A percentile compares a stretch with the other conserved stretches of the same genome.
These are phyloP conservation scores for Ophiostoma triangulosporum DNA, from an alignment of 2,329 filamentous ascomycete genomes.

Conservation along the genomic window DNA sequence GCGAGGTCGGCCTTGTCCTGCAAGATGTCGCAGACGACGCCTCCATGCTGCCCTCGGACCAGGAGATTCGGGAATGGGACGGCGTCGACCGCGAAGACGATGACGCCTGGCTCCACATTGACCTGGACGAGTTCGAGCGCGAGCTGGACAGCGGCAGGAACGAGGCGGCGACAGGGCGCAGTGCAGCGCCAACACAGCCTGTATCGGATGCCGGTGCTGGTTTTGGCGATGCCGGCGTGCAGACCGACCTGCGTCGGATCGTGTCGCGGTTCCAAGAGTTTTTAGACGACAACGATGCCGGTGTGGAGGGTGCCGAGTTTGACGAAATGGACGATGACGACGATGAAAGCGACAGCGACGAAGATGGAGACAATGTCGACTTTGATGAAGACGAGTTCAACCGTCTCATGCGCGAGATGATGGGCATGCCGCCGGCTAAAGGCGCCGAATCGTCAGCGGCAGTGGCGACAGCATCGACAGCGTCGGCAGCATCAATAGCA, in stretches of 20 bases:
- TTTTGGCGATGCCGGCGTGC: constrained; percentile 53
- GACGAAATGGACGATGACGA: constrained; percentile 55
- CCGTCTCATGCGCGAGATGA: constrained; percentile 83
- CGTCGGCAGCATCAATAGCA: not conserved
- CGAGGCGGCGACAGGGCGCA: not conserved
- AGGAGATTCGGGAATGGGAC: constrained; percentile 61
- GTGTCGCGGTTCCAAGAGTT: constrained; percentile 91
- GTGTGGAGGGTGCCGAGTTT: constrained; percentile 62
- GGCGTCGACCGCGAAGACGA: constrained; percentile 53
- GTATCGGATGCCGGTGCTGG: constrained; percentile 21
- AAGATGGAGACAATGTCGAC: constrained; percentile 61
- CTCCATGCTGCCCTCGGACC: constrained; percentile 49
- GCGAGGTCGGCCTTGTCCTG: constrained; percentile 64
- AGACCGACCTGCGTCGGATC: constrained; percentile 75
- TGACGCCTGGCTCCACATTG: constrained; percentile 85
- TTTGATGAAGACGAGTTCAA: constrained; percentile 80
- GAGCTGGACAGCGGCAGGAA: constrained; percentile 47
- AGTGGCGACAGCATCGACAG: not conserved
- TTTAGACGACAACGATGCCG: constrained; percentile 72
- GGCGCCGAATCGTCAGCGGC: not conserved
- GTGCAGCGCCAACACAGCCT: not conserved
- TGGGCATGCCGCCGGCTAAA: constrained; percentile 43
- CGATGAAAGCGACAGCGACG: constrained; percentile 41
- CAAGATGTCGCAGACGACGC: constrained; percentile 60
- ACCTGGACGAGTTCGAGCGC: constrained; percentile 75